phyloP scores from a whole-genome alignment of 345 rosid genomes.

The Carallia brachiata region DNA sequence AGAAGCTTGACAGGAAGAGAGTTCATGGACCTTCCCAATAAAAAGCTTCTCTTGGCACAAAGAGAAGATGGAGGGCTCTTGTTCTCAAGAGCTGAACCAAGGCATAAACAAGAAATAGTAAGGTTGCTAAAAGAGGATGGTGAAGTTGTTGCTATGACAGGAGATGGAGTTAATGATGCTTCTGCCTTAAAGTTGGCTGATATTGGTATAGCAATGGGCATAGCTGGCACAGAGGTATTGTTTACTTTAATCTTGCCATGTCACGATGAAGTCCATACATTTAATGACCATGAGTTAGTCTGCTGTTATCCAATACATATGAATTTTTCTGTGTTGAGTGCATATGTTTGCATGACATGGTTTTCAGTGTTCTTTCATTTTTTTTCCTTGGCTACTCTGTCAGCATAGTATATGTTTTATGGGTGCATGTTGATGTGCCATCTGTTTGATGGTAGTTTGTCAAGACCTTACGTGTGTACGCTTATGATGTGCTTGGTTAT shows the following conservation, averaged over 20 bases:
- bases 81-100: conserved; percentile 97
- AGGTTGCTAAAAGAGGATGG: conserved; percentile 94
- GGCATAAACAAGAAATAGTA: conserved; percentile 97
- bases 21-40: conserved; percentile 56
- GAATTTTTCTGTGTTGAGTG: too few relatives aligned
- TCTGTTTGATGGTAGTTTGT: not conserved
- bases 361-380: too few relatives aligned
- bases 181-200: conserved; percentile 98
- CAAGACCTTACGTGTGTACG: too few relatives aligned
- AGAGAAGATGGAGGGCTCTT: conserved; percentile 57
- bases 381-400: too few relatives aligned
- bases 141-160: conserved; percentile 99
- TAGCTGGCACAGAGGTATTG: conserved; percentile 88
- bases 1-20: conserved; percentile 85
- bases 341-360: too few relatives aligned
- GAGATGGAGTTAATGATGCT: conserved; percentile 98
- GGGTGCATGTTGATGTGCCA: not conserved
- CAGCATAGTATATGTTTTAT: not conserved
- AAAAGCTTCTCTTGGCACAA: conserved; percentile 61
- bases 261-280: not conserved
- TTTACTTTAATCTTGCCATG: not conserved
- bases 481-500: not conserved
- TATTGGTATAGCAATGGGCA: conserved; percentile 98
- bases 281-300: not conserved
- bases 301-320: too few relatives aligned